Percentiles rank a stretch among this genome's conserved stretches.
These are phyloP conservation scores for Ogataea methanolica DNA, from an alignment of 805 yeast genomes.

Conservation along the genomic window DNA sequence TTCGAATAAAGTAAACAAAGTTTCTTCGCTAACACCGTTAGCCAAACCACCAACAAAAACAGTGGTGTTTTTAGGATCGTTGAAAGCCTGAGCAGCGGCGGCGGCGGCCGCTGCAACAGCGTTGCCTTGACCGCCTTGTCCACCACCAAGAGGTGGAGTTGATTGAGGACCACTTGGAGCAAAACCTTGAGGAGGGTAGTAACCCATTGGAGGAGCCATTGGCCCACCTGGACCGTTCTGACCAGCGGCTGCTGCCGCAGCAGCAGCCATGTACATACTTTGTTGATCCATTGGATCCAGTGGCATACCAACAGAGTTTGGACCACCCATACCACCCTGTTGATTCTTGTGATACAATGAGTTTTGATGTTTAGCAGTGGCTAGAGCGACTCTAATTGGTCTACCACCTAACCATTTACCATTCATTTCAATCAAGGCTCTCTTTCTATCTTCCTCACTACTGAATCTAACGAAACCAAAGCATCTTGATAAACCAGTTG, in stretches of 20 bases:
- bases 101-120: conserved; percentile 5
- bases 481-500: conserved; percentile 71
- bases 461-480: conserved; percentile 79
- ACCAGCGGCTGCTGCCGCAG: conserved; percentile 7
- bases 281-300: conserved; percentile 21
- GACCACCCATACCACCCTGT: conserved; percentile 8
- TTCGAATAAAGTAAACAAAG: conserved; percentile 56
- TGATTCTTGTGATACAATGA: conserved; percentile 14
- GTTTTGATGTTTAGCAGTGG: conserved; percentile 60
- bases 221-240: conserved; percentile 13
- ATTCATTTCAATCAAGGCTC: conserved; percentile 70
- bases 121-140: neutral
- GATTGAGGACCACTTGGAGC: conserved; percentile 11
- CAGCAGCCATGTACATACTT: conserved; percentile 17
- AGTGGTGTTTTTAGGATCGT: conserved; percentile 72
- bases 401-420: conserved; percentile 80
- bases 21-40: conserved; percentile 56
- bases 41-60: conserved; percentile 67
- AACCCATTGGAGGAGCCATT: conserved; percentile 22
- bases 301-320: conserved; percentile 14
- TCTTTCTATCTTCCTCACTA: conserved; percentile 60
- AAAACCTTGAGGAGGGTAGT: conserved; percentile 17
- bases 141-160: conserved; percentile 5
- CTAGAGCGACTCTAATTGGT: conserved; percentile 70
- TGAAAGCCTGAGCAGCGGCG: conserved; percentile 21